phyloP scores from a whole-genome alignment of 2,329 filamentous ascomycete genomes.

The Sarocladium kiliense region DNA sequence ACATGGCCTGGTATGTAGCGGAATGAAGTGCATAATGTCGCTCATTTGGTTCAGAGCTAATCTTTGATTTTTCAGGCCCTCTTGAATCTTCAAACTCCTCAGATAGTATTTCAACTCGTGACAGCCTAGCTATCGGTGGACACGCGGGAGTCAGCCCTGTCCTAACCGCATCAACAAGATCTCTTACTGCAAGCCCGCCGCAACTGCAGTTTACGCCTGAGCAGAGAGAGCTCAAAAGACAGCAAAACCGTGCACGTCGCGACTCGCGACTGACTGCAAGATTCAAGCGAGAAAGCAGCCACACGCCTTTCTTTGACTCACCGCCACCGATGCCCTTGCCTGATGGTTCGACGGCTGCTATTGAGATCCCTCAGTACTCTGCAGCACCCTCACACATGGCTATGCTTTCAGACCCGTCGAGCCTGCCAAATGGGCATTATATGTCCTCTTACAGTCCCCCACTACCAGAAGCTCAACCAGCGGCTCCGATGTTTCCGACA shows the following conservation, averaged over 20 bases:
- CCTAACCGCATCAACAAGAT: slow-evolving; percentile 44
- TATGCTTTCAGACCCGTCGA: slow-evolving; percentile 39
- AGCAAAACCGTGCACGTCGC: slow-evolving; percentile 53
- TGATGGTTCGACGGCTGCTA: slow-evolving; percentile 33
- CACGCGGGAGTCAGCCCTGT: slow-evolving; percentile 47
- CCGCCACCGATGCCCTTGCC: slow-evolving; percentile 24
- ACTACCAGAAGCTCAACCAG: slow-evolving; percentile 37
- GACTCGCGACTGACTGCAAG: slow-evolving; percentile 50
- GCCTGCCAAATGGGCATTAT: slow-evolving; percentile 24
- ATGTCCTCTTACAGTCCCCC: slow-evolving; percentile 46
- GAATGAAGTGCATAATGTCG: too few species aligned
- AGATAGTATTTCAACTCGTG: slow-evolving; percentile 21
- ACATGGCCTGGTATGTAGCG: slow-evolving; percentile 46
- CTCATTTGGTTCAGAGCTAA: too few species aligned
- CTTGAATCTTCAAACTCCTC: slow-evolving; percentile 29
- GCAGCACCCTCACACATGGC: slow-evolving; percentile 45
- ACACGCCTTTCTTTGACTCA: slow-evolving; percentile 34
- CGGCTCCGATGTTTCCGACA: slow-evolving; percentile 26
- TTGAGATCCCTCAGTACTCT: slow-evolving; percentile 45
- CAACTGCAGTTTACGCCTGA: slow-evolving; percentile 49
- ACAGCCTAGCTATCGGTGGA: slow-evolving; percentile 13
- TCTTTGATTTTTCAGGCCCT: slow-evolving; percentile 18
- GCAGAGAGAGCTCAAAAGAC: slow-evolving; percentile 55
- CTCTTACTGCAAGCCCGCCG: slow-evolving; percentile 54
- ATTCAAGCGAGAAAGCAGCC: slow-evolving; percentile 46